A percentile compares a stretch with the other conserved stretches of the same genome.
phyloP scores from a whole-genome alignment of 768 basidiomycete species.

The Boletales sp. region DNA sequence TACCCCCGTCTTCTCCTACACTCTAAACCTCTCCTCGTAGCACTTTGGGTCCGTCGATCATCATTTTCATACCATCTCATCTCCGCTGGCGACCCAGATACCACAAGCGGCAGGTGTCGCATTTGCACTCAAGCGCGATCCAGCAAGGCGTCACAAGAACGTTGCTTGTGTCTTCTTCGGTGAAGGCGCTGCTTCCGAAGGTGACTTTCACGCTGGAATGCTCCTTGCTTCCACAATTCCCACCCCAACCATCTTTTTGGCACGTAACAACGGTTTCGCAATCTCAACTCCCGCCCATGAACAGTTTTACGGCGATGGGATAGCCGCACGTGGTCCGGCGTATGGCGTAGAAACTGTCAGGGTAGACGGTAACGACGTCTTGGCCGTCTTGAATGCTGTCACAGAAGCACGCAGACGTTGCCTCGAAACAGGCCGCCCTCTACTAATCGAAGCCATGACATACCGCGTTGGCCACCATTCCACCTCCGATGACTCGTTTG shows the following conservation, averaged over 20 bases:
- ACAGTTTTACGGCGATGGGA: conserved; percentile 91
- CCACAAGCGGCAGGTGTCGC: conserved; percentile 93
- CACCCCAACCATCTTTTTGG: conserved; percentile 70
- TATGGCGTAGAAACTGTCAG: conserved; percentile 91
- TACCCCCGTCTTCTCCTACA: neutral
- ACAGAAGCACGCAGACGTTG: conserved; percentile 69
- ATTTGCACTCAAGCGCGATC: conserved; percentile 81
- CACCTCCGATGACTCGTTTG: conserved; percentile 93
- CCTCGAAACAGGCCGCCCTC: conserved; percentile 75
- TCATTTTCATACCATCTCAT: conserved; percentile 94
- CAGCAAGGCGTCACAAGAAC: conserved; percentile 59
- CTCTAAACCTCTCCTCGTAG: conserved; percentile 33
- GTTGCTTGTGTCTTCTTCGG: conserved; percentile 91
- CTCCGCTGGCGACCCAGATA: conserved; percentile 90
- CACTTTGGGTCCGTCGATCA: conserved; percentile 83
- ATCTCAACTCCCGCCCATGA: conserved; percentile 90
- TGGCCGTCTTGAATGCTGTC: conserved; percentile 76
- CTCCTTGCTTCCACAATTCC: conserved; percentile 75
- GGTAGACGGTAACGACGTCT: conserved; percentile 90
- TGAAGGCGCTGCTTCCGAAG: conserved; percentile 92
- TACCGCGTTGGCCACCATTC: conserved; percentile 95
- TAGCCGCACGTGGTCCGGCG: conserved; percentile 83
- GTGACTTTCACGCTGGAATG: conserved; percentile 93
- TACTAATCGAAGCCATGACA: conserved; percentile 87
- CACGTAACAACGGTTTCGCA: conserved; percentile 87